Evolutionary conservation across 176 grass and related monocot species (phyloP).

Genomic region (Zizania latifolia): DNA sequence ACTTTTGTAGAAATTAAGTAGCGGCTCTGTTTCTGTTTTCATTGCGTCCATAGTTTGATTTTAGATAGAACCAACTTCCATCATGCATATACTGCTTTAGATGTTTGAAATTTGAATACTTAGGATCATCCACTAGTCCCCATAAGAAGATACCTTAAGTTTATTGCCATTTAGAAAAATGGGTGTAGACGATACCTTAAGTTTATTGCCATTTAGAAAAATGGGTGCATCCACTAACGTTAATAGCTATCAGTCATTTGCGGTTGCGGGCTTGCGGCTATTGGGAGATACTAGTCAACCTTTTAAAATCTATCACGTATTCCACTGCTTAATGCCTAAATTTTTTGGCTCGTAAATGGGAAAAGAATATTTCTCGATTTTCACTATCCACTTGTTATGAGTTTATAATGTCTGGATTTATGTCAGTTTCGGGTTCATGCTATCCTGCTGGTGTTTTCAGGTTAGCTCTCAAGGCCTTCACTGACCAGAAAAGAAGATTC

Average conservation of each 20-base stretch:
- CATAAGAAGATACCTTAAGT: background rate
- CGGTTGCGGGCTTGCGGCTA: background rate
- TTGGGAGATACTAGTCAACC: background rate
- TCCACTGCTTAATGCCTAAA: background rate
- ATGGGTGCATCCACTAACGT: background rate
- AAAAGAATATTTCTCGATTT: background rate
- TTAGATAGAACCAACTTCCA: background rate
- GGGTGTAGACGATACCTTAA: background rate
- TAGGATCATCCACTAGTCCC: background rate
- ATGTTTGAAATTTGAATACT: background rate
- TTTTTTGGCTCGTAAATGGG: background rate
- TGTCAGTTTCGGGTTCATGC: constrained; percentile 3
- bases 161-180: background rate
- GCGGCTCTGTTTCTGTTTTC: background rate
- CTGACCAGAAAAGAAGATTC: constrained; percentile 87
- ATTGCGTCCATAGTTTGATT: background rate
- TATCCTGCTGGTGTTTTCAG: constrained; percentile 42
- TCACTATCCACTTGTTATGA: background rate
- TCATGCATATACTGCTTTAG: background rate
- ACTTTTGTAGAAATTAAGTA: background rate
- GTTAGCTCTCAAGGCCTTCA: constrained; percentile 96
- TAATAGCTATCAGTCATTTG: background rate
- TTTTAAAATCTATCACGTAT: background rate
- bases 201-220: background rate
- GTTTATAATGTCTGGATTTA: background rate